Conservation (phyloP, 108 stramenopile species). For the Stephanodiscus minutulus region DNA sequence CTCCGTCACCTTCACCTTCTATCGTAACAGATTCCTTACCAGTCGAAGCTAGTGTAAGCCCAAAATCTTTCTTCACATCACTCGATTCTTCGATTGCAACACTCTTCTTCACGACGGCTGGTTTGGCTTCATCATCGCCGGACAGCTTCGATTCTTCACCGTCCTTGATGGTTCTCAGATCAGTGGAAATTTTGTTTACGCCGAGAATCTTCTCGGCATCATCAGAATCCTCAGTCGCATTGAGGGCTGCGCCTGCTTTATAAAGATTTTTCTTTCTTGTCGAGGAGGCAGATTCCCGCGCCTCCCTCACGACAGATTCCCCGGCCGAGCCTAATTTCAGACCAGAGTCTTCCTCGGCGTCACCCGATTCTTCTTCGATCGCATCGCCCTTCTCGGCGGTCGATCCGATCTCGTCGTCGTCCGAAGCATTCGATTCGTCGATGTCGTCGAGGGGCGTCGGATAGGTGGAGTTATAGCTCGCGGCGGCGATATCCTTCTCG, state of each 20-base stretch:
- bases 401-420: too few species aligned
- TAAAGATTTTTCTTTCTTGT: background rate
- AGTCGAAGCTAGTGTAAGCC: background rate
- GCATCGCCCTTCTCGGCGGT: background rate
- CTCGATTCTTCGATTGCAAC: background rate
- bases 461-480: background rate
- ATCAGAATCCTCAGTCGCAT: background rate
- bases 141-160: background rate
- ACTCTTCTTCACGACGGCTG: too few species aligned
- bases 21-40: background rate
- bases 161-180: background rate
- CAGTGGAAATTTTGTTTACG: background rate
- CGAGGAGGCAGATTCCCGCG: background rate
- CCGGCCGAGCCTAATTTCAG: too few species aligned
- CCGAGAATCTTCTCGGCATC: background rate
- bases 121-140: too few species aligned
- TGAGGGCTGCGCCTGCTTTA: background rate
- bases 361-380: background rate
- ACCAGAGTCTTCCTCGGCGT: background rate
- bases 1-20: slow-evolving; percentile 3
- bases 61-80: background rate
- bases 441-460: background rate
- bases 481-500: background rate
- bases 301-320: background rate
- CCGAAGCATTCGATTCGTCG: background rate